Base-by-base conservation (phyloP, 192 early-diverging fungal genomes). In the Entomortierella parvispora region DNA sequence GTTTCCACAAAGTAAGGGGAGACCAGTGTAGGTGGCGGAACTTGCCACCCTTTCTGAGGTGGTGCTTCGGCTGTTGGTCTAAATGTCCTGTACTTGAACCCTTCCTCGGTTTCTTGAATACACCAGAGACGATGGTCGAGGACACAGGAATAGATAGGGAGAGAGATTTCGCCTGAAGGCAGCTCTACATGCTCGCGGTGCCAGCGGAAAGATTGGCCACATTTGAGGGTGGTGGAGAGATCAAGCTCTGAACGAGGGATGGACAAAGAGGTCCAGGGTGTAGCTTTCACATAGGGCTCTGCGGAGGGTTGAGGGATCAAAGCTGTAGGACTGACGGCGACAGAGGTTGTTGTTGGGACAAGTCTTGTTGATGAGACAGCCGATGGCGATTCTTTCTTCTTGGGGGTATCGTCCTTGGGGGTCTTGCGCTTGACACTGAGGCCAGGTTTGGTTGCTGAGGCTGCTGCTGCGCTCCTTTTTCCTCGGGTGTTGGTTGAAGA, bases 141-240 rank as follows among this genome's bases (percentile, higher is more conserved):
- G 22, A 78, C 61, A 58, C 65, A 83, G 11, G 60, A 81, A 22
- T 44, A 69, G 3, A 52, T 57, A 10, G 48, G 67, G 29, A 47
- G 54, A 4, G 54, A 84, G 64, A 59, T 80, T 76, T 49, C 80
- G 82, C 91, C 92, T 93, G 62, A 93, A 81, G 52, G 77, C 42
- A 26, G 78, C 58, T 26, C 87, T 86, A 1, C 90, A 89, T 28
- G 80, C n/a, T 46, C 86, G 82, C 74, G 58, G 14, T 64, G 65
- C 97, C 97, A 99, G 1, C 93, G 87, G 76, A 99, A 99, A 23
- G 91, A 84, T 72, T 99, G 97, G 2, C 96, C 97, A 80, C 93
- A 94, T 28, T 86, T 85, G 32, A 99, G 85, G 3, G 95, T 96
- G 2, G 87, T 90, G 14, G 93, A 83, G 6, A 97, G 84, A 18